Conservation (phyloP, 306 rosid genomes). For the Prunus mira region DNA sequence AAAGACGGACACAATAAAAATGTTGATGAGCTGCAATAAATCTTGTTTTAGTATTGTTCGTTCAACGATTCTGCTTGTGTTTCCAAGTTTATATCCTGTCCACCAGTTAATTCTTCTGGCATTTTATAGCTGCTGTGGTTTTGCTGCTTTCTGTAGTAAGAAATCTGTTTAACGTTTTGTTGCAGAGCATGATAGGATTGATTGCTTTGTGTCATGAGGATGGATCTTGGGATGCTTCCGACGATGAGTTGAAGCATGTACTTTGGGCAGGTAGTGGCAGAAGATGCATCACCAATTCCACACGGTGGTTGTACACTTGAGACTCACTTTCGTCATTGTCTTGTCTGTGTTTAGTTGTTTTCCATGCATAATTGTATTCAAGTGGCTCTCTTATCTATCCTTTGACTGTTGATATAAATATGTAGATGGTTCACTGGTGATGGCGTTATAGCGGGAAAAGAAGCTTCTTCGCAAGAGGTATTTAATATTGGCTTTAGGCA, state of each 20-base stretch:
- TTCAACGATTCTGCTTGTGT: background rate
- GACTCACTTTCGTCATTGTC: conserved; percentile 3
- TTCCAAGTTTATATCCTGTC: no score
- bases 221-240: conserved; percentile 47
- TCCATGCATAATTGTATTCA: background rate
- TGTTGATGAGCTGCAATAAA: background rate
- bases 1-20: background rate
- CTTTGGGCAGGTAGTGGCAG: conserved; percentile 75
- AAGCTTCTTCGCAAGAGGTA: conserved; percentile 81
- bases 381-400: background rate
- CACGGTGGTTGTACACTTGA: conserved; percentile 37
- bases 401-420: background rate
- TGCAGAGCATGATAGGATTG: conserved; percentile 46
- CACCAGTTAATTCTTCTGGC: background rate
- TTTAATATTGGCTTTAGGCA: conserved; percentile 75
- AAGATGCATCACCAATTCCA: conserved; percentile 66
- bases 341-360: background rate
- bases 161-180: conserved; percentile 2
- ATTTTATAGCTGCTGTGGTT: background rate
- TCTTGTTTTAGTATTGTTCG: background rate
- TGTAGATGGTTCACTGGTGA: conserved; percentile 76
- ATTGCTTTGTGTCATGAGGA: conserved; percentile 28
- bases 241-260: conserved; percentile 43
- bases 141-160: conserved; percentile 7
- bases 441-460: conserved; percentile 75